Evolutionary conservation across 1,139 yeast species (phyloP), one percentile per base, ranked within the genome.

Genomic region (Pichia sp.): DNA sequence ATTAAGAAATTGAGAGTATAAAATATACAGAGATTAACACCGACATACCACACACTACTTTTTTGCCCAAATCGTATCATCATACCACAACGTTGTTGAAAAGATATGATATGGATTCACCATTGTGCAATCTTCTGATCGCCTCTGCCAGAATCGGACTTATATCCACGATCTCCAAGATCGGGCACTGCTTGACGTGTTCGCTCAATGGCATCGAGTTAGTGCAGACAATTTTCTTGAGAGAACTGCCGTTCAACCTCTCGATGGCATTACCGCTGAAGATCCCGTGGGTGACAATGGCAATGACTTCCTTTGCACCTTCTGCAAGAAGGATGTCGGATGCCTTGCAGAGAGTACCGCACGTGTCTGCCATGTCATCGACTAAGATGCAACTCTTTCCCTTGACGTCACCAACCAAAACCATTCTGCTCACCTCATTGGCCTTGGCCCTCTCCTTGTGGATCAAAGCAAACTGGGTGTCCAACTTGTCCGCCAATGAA

Each of bases 361-460:
- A 86, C 4, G 93, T 87, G 66, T 87, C 93, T 29, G 92, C 92
- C 88, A 87, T 86, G 67, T 87, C 95, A 67, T 87, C 95, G 45
- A 87, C 82, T 61, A 87, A 73, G 32, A 87, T 75, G 72, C 93
- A 86, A 2, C 84, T 78, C 64, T 85, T 85, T 53, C 81, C 80
- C 1, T 79, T 72, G 36, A 87, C 95, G 70, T 87, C 93, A 62
- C 95, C 95, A 45, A 87, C 95, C 54, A 81, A 72, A 19, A 80
- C 90, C 92, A 86, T 85, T 66, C 82, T 76, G 36, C 87, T 80
- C 15, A 85, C 88, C 71, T 86, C 90, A 64, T 85, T 85, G 43
- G 92, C 90, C 68, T 84, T 80, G 50, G 87, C 89, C 70, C 93
- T 76, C 71, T 87, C 95, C 67, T 87, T 87, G 69, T 87, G 95